Percentiles rank a stretch among this genome's conserved stretches.
Evolutionary conservation across 306 rosid genomes (phyloP).

Genomic region (Leucaena leucocephala): DNA sequence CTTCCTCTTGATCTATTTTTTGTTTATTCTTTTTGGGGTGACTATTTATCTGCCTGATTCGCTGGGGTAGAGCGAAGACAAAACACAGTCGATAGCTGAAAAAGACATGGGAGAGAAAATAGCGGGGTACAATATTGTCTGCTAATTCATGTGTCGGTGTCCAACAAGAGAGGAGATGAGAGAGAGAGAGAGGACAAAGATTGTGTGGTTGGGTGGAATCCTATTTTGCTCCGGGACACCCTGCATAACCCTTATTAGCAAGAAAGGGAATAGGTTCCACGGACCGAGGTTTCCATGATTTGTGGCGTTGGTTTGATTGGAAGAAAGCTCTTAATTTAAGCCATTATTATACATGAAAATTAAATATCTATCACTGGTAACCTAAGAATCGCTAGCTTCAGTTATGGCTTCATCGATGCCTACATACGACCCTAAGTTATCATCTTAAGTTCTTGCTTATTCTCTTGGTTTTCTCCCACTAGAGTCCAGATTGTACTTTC

Average conservation of each 20-base stretch:
- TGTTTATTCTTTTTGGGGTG: not conserved
- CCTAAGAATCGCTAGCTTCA: constrained; percentile 6
- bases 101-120: constrained; percentile 39
- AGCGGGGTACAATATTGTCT: constrained; percentile 44
- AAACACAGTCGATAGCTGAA: not conserved
- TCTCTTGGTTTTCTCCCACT: not conserved
- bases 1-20: too few species aligned
- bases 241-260: constrained; percentile 28
- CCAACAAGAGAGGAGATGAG: constrained; percentile 30
- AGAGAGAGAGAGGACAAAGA: constrained; percentile 31
- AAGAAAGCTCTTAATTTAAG: constrained; percentile 20
- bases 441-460: not conserved
- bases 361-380: constrained; percentile 28
- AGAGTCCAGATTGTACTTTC: constrained; percentile 8
- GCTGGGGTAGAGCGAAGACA: constrained; percentile 16
- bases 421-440: constrained; percentile 5
- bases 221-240: constrained; percentile 21
- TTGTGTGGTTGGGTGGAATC: constrained; percentile 38
- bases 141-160: constrained; percentile 49
- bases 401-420: constrained; percentile 3
- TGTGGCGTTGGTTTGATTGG: constrained; percentile 1
- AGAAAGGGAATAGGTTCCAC: constrained; percentile 29
- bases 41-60: not conserved
- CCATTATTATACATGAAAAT: constrained; percentile 35
- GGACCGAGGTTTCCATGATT: constrained; percentile 37